These are phyloP conservation scores for Salvia hispanica DNA, from an alignment of 257 asterid species.

Conservation along the genomic window DNA sequence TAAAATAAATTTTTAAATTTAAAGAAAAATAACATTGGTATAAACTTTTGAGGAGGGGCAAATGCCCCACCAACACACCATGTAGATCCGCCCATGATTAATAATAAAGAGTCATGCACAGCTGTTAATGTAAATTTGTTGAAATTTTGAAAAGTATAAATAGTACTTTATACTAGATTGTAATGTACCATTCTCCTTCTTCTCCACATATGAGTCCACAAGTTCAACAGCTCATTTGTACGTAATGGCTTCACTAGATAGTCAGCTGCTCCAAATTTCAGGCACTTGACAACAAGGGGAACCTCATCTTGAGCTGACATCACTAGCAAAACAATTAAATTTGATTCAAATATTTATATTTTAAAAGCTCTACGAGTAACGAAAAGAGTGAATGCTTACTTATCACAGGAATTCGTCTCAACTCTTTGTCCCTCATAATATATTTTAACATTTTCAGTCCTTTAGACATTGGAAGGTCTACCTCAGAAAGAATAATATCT, in stretches of 20 bases:
- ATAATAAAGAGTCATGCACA: slow-evolving; percentile 1
- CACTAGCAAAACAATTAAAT: slow-evolving; percentile 54
- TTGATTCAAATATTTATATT: slow-evolving; percentile 3
- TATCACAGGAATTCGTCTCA: slow-evolving; percentile 86
- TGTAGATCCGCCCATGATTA: too few relatives aligned
- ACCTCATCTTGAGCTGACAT: slow-evolving; percentile 67
- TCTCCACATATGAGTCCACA: slow-evolving; percentile 99
- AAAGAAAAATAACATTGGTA: too few relatives aligned
- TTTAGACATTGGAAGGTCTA: slow-evolving; percentile 89
- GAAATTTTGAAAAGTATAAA: background rate
- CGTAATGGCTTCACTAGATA: slow-evolving; percentile 98
- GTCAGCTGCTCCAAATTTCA: slow-evolving; percentile 96
- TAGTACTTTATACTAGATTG: slow-evolving; percentile 13
- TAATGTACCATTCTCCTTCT: slow-evolving; percentile 74
- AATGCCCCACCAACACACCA: too few relatives aligned
- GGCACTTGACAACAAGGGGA: slow-evolving; percentile 78
- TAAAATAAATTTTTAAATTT: too few relatives aligned
- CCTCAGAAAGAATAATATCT: slow-evolving; percentile 87
- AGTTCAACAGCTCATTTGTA: slow-evolving; percentile 87
- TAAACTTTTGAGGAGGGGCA: too few relatives aligned
- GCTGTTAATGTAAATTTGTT: background rate
- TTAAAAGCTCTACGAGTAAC: background rate
- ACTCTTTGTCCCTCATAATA: slow-evolving; percentile 76
- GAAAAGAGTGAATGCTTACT: slow-evolving; percentile 49
- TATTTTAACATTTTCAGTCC: slow-evolving; percentile 48